Conservation (phyloP, 2,329 filamentous ascomycete species). For the Fusarium coffeatum region DNA sequence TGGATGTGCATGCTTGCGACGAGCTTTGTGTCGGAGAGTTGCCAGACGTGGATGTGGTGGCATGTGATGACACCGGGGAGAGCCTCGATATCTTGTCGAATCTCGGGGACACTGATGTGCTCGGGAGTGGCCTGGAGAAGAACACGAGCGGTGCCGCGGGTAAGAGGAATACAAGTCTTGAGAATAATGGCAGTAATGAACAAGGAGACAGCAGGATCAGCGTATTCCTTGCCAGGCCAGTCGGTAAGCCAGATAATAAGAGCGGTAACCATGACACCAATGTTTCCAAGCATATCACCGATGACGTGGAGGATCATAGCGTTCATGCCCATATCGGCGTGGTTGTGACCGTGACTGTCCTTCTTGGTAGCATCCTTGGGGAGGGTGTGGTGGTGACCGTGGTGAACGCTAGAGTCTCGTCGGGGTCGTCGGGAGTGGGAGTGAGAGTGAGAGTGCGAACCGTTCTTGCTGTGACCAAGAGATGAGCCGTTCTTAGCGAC, state of each 20-base stretch:
- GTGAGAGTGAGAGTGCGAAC: conserved; percentile 38
- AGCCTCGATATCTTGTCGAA: conserved; percentile 88
- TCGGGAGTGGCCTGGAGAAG: conserved; percentile 93
- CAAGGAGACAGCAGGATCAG: conserved; percentile 91
- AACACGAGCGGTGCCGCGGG: conserved; percentile 84
- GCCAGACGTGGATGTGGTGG: conserved; percentile 98
- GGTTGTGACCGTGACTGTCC: conserved; percentile 79
- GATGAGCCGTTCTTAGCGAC: conserved; percentile 49
- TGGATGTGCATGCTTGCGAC: conserved; percentile 95
- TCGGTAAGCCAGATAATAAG: conserved; percentile 92
- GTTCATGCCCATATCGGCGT: conserved; percentile 95
- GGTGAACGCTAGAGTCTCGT: conserved; percentile 69
- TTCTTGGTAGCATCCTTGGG: conserved; percentile 71
- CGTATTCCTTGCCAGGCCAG: conserved; percentile 84
- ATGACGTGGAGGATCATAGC: conserved; percentile 81
- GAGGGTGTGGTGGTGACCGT: conserved; percentile 83
- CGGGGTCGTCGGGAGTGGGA: conserved; percentile 47
- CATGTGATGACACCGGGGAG: conserved; percentile 89
- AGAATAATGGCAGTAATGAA: conserved; percentile 88
- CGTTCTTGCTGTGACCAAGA: conserved; percentile 37
- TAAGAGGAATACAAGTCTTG: conserved; percentile 80
- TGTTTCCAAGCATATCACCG: conserved; percentile 86
- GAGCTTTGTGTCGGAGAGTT: conserved; percentile 93
- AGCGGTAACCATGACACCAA: conserved; percentile 85
- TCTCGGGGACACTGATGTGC: conserved; percentile 87